Evolutionary conservation across 371 early-diverging fungal genomes (phyloP), one percentile per base, ranked within the genome.

Genomic region (Rhizomucor pusillus): DNA sequence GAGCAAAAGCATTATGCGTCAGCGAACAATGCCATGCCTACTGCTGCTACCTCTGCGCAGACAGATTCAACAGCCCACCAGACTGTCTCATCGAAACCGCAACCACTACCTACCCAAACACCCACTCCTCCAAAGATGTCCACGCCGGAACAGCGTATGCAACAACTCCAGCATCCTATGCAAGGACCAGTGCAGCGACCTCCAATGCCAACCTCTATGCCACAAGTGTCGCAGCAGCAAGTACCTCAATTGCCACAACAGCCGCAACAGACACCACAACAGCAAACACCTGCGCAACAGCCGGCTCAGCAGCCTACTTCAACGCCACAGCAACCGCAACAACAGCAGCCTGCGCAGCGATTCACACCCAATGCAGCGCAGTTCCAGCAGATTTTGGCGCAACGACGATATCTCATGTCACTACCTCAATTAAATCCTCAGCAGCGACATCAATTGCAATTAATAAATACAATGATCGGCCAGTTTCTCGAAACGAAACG

Each of bases 391-490:
- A 46, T 43, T 9, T 20, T 52, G 13, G 48, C 52, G 33, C 54
- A 48, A 23, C 53, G 24, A 37, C 54, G 46, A 24, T 18, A 23
- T 7, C n/a, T 45, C 9, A 34, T 37, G 44, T n/a, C 35, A 34
- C 36, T 22, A 40, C 45, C 46, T 23, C 52, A 57, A 33, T 43
- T 34, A 33, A 44, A 13, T 5, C 47, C 43, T 23, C 65, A 59
- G 19, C 73, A 77, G 37, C 69, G 69, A 20, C 67, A 69, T 23
- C 77, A 77, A 24, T 47, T 66, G 5, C 52, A 55, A 10, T 50
- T 56, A 1, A 52, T 64, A 19, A 47, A 64, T 22, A 36, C 22
- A 41, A 47, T 51, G n/a, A 19, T 59, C n/a, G 55, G 56, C 43
- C 48, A 51, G 23, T 16, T 58, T 14, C 25, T 45, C 5, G 50